These are phyloP conservation scores for Penicillium ochrochloron DNA, from an alignment of 495 filamentous ascomycete species.

Conservation along the genomic window DNA sequence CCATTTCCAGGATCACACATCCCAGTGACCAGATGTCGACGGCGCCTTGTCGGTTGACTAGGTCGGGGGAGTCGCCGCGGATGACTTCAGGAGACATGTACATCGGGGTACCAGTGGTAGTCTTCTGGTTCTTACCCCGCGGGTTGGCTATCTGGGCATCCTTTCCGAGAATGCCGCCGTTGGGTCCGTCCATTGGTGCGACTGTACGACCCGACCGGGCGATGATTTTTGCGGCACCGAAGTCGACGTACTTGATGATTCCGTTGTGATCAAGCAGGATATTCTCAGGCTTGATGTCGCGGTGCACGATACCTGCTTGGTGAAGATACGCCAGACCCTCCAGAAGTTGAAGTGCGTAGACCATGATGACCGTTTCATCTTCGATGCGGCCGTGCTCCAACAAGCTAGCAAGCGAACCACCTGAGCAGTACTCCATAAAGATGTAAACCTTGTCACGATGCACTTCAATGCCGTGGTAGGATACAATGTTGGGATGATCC, in stretches of 20 bases:
- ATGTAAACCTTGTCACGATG: slow-evolving; percentile 99
- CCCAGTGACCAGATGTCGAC: slow-evolving; percentile 97
- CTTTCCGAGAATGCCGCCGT: slow-evolving; percentile 42
- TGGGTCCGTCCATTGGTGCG: slow-evolving; percentile 60
- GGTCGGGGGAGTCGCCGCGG: slow-evolving; percentile 68
- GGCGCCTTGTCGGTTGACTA: slow-evolving; percentile 73
- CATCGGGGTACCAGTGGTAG: slow-evolving; percentile 98
- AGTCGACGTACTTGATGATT: slow-evolving; percentile 98
- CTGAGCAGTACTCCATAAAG: slow-evolving; percentile 99
- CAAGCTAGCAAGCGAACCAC: slow-evolving; percentile 87
- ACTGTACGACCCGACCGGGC: slow-evolving; percentile 91
- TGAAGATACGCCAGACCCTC: slow-evolving; percentile 96
- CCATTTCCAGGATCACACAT: slow-evolving; percentile 97
- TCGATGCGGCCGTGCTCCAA: slow-evolving; percentile 96
- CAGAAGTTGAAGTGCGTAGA: slow-evolving; percentile 93
- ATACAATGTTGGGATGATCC: slow-evolving; percentile 96
- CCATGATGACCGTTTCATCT: slow-evolving; percentile 97
- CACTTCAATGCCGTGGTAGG: slow-evolving; percentile 96
- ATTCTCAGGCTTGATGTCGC: slow-evolving; percentile 99
- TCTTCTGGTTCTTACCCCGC: slow-evolving; percentile 71
- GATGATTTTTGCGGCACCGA: slow-evolving; percentile 96
- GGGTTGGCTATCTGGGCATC: slow-evolving; percentile 37
- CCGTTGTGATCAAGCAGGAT: slow-evolving; percentile 97
- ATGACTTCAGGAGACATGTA: slow-evolving; percentile 99
- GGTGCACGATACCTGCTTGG: slow-evolving; percentile 85